phyloP scores from a whole-genome alignment of 495 filamentous ascomycete genomes.

The Talaromyces nanjingensis region DNA sequence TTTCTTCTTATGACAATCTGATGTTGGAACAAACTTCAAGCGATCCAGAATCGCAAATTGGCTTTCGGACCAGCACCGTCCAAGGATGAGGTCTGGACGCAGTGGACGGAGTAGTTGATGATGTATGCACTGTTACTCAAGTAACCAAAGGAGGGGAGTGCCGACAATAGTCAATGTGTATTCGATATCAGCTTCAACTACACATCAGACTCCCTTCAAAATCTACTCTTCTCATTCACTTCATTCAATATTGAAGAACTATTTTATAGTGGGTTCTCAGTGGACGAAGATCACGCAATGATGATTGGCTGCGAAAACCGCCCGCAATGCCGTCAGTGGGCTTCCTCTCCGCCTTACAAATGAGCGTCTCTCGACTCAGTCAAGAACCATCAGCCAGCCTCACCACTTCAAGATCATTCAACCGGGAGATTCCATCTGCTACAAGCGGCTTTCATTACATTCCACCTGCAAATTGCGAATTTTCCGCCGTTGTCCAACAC shows the following conservation, averaged over 20 bases:
- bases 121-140: not conserved
- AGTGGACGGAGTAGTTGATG: not conserved
- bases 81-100: too few relatives aligned
- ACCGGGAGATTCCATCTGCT: not conserved
- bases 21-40: not conserved
- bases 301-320: constrained; percentile 16
- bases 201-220: not conserved
- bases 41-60: not conserved
- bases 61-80: not conserved
- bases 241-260: not conserved
- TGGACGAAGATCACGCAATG: constrained; percentile 10
- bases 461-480: not conserved
- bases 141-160: not conserved
- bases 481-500: not conserved
- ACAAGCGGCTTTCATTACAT: not conserved
- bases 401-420: not conserved
- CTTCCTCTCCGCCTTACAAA: not conserved
- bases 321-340: constrained; percentile 21
- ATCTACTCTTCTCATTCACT: not conserved
- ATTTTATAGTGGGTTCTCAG: not conserved
- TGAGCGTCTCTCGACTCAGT: not conserved
- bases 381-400: not conserved
- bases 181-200: not conserved
- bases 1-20: not conserved
- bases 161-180: not conserved